These are phyloP conservation scores for Halenospora varia DNA, from an alignment of 495 filamentous ascomycete species.

Conservation along the genomic window DNA sequence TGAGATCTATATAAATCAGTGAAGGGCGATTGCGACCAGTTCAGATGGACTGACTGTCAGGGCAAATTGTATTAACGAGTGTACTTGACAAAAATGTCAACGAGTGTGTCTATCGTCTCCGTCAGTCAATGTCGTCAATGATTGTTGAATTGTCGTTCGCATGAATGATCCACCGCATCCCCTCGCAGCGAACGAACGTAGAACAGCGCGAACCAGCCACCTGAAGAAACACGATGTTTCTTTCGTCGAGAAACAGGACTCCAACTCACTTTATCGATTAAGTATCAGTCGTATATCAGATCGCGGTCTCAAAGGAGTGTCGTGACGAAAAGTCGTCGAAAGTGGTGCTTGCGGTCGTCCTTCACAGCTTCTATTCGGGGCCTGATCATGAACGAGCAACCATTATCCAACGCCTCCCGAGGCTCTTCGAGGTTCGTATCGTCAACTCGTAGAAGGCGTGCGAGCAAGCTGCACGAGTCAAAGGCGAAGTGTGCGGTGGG, in stretches of 20 bases:
- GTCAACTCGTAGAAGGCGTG: constrained; percentile 13
- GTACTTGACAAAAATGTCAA: constrained; percentile 61
- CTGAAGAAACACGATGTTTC: constrained; percentile 23
- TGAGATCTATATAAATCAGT: constrained; percentile 28
- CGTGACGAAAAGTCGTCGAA: constrained; percentile 36
- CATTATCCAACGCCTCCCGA: constrained; percentile 30
- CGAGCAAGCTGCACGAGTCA: constrained; percentile 22
- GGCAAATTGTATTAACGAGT: constrained; percentile 49
- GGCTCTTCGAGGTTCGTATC: constrained; percentile 14
- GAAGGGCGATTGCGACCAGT: constrained; percentile 21
- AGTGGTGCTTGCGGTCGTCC: constrained; percentile 8
- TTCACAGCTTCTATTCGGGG: constrained; percentile 17
- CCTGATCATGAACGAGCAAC: constrained; percentile 19
- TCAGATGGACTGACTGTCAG: constrained; percentile 40
- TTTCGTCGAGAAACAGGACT: constrained; percentile 2
- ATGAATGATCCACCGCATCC: constrained; percentile 31
- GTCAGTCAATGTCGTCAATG: constrained; percentile 28
- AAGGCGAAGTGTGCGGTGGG: constrained; percentile 4
- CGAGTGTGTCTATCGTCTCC: constrained; percentile 41
- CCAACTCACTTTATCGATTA: constrained; percentile 24
- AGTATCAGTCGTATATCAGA: constrained; percentile 18
- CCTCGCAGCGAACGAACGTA: constrained; percentile 1
- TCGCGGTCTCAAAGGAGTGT: constrained; percentile 38
- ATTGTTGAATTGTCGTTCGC: constrained; percentile 26
- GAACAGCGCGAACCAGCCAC: constrained; percentile 7